phyloP scores from a whole-genome alignment of 805 yeast species.

The Wickerhamomyces chaumierensis region DNA sequence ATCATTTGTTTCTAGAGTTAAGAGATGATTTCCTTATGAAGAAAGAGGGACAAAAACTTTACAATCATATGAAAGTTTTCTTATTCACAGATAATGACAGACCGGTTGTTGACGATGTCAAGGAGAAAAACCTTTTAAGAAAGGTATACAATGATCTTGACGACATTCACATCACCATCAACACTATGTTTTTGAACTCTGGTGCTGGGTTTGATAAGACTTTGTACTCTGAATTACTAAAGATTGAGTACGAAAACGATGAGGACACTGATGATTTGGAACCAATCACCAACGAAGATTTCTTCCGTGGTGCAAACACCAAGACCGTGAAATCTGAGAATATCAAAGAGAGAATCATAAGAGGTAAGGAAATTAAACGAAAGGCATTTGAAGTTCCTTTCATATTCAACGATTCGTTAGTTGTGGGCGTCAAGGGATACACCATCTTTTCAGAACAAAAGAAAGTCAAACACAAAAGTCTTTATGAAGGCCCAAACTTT shows the following conservation, averaged over 20 bases:
- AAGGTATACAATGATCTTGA: constrained; percentile 50
- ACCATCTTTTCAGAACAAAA: constrained; percentile 47
- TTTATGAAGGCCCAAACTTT: constrained; percentile 42
- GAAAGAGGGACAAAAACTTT: constrained; percentile 28
- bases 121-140: constrained; percentile 35
- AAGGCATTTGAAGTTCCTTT: constrained; percentile 53
- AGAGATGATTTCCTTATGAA: constrained; percentile 42
- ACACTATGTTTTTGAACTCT: constrained; percentile 51
- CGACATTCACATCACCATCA: constrained; percentile 38
- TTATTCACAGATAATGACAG: constrained; percentile 66
- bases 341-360: constrained; percentile 36
- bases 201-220: constrained; percentile 29
- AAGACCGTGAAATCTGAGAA: constrained; percentile 29
- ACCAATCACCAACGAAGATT: constrained; percentile 7
- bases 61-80: constrained; percentile 48
- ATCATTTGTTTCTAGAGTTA: constrained; percentile 35
- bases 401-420: constrained; percentile 40
- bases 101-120: constrained; percentile 39
- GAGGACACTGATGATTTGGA: constrained; percentile 7
- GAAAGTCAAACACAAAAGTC: constrained; percentile 34
- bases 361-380: constrained; percentile 52
- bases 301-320: constrained; percentile 26
- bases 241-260: constrained; percentile 13
- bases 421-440: constrained; percentile 64
- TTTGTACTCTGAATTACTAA: constrained; percentile 44